Evolutionary conservation across 1,139 yeast genomes (phyloP).

Genomic region (Saccharomyces uvarum): DNA sequence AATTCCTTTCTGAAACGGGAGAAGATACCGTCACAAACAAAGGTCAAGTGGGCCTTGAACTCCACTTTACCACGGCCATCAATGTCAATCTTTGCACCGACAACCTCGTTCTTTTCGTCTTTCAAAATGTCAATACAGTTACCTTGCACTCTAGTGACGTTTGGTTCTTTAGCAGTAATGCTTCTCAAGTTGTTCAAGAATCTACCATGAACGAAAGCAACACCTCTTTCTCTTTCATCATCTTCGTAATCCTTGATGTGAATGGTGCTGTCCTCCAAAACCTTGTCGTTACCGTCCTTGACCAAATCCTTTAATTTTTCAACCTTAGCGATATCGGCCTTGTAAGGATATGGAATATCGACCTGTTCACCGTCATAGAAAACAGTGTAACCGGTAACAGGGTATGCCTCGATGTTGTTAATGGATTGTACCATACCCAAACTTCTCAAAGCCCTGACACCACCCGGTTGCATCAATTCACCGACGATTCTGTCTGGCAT

Average conservation of each 20-base stretch:
- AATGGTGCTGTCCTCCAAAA: conserved; percentile 45
- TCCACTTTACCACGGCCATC: conserved; percentile 33
- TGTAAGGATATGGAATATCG: conserved; percentile 63
- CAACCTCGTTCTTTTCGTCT: conserved; percentile 46
- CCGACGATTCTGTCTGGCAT: conserved; percentile 96
- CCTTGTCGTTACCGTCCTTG: conserved; percentile 46
- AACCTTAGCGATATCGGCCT: conserved; percentile 41
- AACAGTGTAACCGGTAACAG: conserved; percentile 74
- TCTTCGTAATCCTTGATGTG: conserved; percentile 48
- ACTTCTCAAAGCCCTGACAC: conserved; percentile 69
- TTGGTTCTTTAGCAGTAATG: conserved; percentile 60
- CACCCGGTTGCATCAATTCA: conserved; percentile 93
- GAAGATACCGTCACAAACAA: conserved; percentile 90
- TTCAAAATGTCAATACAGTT: conserved; percentile 61
- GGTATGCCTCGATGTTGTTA: conserved; percentile 73
- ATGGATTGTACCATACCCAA: conserved; percentile 77
- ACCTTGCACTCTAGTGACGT: conserved; percentile 74
- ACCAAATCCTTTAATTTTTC: conserved; percentile 51
- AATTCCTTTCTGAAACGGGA: conserved; percentile 82
- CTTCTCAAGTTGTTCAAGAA: conserved; percentile 69
- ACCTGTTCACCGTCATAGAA: conserved; percentile 53
- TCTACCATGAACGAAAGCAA: conserved; percentile 86
- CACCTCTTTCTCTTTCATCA: conserved; percentile 62
- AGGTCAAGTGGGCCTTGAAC: conserved; percentile 55
- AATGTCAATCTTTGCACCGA: conserved; percentile 54